Percentiles rank a stretch among this genome's conserved stretches.
Conservation (phyloP, 805 yeast genomes). For the Candida tallmaniae region DNA sequence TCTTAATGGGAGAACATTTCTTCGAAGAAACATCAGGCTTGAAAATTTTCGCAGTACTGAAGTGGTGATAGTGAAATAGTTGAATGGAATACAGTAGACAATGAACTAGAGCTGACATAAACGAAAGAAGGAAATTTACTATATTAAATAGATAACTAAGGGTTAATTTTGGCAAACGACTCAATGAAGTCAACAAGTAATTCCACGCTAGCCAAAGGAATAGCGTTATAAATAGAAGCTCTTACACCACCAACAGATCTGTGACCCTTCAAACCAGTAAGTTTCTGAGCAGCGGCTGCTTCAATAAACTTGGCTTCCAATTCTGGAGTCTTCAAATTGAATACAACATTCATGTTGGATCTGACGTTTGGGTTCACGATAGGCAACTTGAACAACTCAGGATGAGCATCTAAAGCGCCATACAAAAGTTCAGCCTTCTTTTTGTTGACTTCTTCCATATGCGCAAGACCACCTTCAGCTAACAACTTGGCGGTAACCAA, state of each 20-base stretch:
- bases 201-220: slow-evolving; percentile 56
- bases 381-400: slow-evolving; percentile 62
- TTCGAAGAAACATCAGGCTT: neutral
- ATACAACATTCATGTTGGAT: slow-evolving; percentile 91
- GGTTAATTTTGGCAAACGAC: slow-evolving; percentile 16
- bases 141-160: neutral
- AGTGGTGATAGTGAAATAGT: too few species aligned
- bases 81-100: too few species aligned
- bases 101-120: too few species aligned
- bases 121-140: too few species aligned
- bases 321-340: slow-evolving; percentile 63
- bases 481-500: slow-evolving; percentile 66
- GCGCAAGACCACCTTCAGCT: slow-evolving; percentile 64
- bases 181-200: slow-evolving; percentile 52
- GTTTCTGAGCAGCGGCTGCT: slow-evolving; percentile 53
- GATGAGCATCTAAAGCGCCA: slow-evolving; percentile 56
- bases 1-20: too few species aligned
- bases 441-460: slow-evolving; percentile 53
- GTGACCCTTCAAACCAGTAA: slow-evolving; percentile 89
- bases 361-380: slow-evolving; percentile 57
- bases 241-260: slow-evolving; percentile 97
- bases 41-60: slow-evolving; percentile 2
- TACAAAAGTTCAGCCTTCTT: slow-evolving; percentile 65
- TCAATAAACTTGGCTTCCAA: slow-evolving; percentile 66
- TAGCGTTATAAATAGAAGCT: slow-evolving; percentile 89